Conservation (phyloP, 1,284 basidiomycete species). For the Irpex sp. region DNA sequence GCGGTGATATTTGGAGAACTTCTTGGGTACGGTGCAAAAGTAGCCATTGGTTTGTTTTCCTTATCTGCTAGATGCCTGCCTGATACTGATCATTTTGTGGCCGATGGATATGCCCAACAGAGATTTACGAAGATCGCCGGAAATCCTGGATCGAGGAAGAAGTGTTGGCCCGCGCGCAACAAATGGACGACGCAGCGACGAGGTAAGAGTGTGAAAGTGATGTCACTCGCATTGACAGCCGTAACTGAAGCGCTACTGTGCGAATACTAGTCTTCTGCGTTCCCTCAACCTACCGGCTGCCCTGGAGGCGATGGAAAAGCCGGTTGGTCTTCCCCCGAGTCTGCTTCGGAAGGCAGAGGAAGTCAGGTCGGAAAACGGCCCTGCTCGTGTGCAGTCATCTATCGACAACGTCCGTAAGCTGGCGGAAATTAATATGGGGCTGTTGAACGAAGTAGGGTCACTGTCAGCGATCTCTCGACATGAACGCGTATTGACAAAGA, state of each 20-base stretch:
- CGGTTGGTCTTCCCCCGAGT: constrained; percentile 86
- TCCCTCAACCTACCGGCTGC: constrained; percentile 81
- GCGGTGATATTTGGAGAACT: constrained; percentile 75
- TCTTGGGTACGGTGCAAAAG: constrained; percentile 84
- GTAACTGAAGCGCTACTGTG: constrained; percentile 4
- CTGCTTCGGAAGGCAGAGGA: constrained; percentile 86
- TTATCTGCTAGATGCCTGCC: not conserved
- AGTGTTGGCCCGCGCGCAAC: constrained; percentile 59
- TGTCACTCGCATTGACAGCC: not conserved
- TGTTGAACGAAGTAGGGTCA: constrained; percentile 71
- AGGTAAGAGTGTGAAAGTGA: constrained; percentile 41
- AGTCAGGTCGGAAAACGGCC: constrained; percentile 76
- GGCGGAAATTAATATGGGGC: constrained; percentile 55
- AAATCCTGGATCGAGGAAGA: constrained; percentile 70
- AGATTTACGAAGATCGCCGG: constrained; percentile 86
- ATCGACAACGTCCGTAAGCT: constrained; percentile 75
- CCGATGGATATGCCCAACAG: constrained; percentile 33
- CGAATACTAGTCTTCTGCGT: constrained; percentile 55
- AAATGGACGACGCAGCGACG: constrained; percentile 63
- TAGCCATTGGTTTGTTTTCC: constrained; percentile 75
- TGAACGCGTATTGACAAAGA: not conserved
- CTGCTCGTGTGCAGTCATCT: constrained; percentile 66
- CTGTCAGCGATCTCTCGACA: not conserved
- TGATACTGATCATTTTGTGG: not conserved
- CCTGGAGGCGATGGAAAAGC: constrained; percentile 85